phyloP scores from a whole-genome alignment of 73 alveolate genomes.

The Stentor coeruleus region DNA sequence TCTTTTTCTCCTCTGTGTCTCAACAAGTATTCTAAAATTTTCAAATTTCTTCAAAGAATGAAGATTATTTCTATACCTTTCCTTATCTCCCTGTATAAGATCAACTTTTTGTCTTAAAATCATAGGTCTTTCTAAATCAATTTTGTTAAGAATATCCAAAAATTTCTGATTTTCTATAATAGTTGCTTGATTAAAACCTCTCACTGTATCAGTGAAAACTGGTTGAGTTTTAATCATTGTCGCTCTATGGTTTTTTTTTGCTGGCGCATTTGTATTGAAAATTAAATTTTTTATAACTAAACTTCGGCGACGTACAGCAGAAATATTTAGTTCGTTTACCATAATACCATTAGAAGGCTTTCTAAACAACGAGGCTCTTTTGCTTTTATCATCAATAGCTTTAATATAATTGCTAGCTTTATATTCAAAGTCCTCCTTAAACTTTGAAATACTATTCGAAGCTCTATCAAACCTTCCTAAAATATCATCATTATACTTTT shows the following conservation, averaged over 20 bases:
- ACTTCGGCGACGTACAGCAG: neutral
- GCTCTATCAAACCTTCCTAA: neutral
- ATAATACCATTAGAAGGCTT: neutral
- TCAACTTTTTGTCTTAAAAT: neutral
- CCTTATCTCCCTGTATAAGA: neutral
- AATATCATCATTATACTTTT: neutral
- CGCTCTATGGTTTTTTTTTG: neutral
- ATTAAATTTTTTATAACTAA: too few relatives aligned
- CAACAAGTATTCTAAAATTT: neutral
- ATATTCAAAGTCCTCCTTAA: neutral
- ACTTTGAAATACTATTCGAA: neutral
- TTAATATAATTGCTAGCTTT: neutral
- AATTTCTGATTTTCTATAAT: neutral
- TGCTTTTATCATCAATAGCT: neutral
- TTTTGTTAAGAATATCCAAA: neutral
- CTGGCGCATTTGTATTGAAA: neutral
- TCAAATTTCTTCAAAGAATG: constrained; percentile 12
- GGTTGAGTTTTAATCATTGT: neutral
- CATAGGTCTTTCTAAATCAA: neutral
- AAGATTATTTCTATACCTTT: neutral
- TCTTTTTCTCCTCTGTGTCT: neutral
- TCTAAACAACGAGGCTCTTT: neutral
- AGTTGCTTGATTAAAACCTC: neutral
- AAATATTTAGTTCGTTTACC: neutral
- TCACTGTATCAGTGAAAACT: neutral